These are phyloP conservation scores for Aspergillus ochraceus DNA, from an alignment of 2,329 filamentous ascomycete genomes.

Conservation along the genomic window DNA sequence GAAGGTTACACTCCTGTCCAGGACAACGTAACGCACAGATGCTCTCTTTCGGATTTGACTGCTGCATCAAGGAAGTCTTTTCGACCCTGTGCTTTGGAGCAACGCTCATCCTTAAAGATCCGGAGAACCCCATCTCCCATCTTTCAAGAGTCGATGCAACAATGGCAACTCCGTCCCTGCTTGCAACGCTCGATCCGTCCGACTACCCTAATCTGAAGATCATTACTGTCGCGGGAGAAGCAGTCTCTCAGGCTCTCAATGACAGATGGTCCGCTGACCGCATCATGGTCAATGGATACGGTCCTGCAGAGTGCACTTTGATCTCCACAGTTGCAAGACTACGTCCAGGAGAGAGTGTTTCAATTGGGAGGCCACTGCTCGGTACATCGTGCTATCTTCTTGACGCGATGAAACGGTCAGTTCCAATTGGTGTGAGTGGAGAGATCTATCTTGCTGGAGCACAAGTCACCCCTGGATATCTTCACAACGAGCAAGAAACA, in stretches of 20 bases:
- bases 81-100: constrained; percentile 42
- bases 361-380: constrained; percentile 38
- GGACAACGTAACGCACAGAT: constrained; percentile 40
- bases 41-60: constrained; percentile 48
- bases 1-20: constrained; percentile 34
- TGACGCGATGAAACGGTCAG: constrained; percentile 30
- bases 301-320: constrained; percentile 45
- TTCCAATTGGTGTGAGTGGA: constrained; percentile 39
- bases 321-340: constrained; percentile 39
- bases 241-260: constrained; percentile 32
- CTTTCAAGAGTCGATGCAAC: constrained; percentile 30
- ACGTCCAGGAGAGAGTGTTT: constrained; percentile 27
- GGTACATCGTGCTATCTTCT: constrained; percentile 46
- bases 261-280: constrained; percentile 35
- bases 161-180: constrained; percentile 44
- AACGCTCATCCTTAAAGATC: constrained; percentile 35
- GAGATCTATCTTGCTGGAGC: constrained; percentile 47
- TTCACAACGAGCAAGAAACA: constrained; percentile 25
- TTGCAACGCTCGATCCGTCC: constrained; percentile 29
- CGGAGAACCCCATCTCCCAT: constrained; percentile 29
- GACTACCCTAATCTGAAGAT: constrained; percentile 33
- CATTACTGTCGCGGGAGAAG: constrained; percentile 42
- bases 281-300: constrained; percentile 46
- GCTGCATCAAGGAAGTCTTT: constrained; percentile 46
- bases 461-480: constrained; percentile 46